These are phyloP conservation scores for Lachnellula suecica DNA, from an alignment of 2,329 filamentous ascomycete species.

Conservation along the genomic window DNA sequence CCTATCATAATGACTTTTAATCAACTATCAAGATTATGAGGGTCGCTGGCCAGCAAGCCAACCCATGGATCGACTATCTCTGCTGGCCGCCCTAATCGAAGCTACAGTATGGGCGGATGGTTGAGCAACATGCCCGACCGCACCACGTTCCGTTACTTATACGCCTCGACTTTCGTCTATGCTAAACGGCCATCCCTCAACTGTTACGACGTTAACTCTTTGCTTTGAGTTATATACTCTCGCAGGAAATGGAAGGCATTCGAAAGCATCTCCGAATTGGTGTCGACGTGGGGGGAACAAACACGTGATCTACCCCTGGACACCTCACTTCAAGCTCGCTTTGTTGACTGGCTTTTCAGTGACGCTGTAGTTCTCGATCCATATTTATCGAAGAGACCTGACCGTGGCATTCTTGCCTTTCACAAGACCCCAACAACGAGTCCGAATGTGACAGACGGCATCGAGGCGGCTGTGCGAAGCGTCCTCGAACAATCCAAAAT, in stretches of 20 bases:
- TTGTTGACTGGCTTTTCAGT: slow-evolving; percentile 18
- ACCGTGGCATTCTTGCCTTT: slow-evolving; percentile 29
- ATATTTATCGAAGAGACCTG: slow-evolving; percentile 18
- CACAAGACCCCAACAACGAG: slow-evolving; percentile 35
- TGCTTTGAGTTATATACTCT: neutral
- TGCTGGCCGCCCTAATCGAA: too few relatives aligned
- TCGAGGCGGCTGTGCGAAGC: slow-evolving; percentile 19
- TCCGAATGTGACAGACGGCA: slow-evolving; percentile 24
- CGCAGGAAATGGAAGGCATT: neutral
- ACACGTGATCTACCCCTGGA: slow-evolving; percentile 25
- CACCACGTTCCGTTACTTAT: too few relatives aligned
- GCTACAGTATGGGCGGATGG: too few relatives aligned
- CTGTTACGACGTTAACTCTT: too few relatives aligned
- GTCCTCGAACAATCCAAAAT: slow-evolving; percentile 21
- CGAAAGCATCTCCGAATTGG: slow-evolving; percentile 25
- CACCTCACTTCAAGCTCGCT: neutral
- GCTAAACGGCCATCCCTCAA: neutral
- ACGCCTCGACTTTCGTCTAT: neutral
- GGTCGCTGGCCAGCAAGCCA: neutral
- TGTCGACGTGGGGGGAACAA: slow-evolving; percentile 40
- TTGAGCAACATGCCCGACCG: too few relatives aligned
- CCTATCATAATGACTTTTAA: neutral
- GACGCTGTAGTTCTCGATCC: slow-evolving; percentile 30
- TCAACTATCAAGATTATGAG: neutral
- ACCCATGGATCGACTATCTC: too few relatives aligned